Conservation (phyloP, 805 yeast genomes). For the Sungouiozyma ichnusensis region DNA sequence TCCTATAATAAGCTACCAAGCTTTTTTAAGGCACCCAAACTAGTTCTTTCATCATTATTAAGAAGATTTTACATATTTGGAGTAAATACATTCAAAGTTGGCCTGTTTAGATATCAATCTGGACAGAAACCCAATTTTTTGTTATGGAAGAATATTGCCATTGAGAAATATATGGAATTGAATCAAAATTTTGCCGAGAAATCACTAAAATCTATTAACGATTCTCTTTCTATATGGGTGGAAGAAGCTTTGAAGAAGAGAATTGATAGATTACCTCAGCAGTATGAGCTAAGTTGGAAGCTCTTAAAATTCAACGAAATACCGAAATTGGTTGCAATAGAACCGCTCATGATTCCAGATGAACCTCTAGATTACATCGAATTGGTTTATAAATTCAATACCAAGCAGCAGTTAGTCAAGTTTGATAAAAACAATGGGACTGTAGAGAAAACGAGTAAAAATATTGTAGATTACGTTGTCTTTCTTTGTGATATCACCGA, state of each 20-base stretch:
- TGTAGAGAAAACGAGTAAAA: constrained; percentile 39
- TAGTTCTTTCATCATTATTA: constrained; percentile 36
- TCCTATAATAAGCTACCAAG: constrained; percentile 37
- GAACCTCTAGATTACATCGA: constrained; percentile 46
- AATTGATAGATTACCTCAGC: constrained; percentile 44
- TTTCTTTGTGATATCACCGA: constrained; percentile 52
- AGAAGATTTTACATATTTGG: constrained; percentile 56
- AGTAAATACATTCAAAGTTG: constrained; percentile 58
- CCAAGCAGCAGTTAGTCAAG: constrained; percentile 47
- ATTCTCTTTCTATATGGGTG: constrained; percentile 49
- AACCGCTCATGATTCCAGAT: constrained; percentile 53
- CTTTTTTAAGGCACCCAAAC: constrained; percentile 32
- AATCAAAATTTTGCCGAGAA: constrained; percentile 69
- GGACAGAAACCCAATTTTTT: constrained; percentile 55
- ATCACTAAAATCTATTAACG: constrained; percentile 38
- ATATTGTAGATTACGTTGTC: constrained; percentile 50
- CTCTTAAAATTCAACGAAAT: constrained; percentile 54
- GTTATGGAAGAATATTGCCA: constrained; percentile 79
- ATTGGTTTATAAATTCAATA: constrained; percentile 51
- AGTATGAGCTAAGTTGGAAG: constrained; percentile 63
- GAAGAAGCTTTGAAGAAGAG: constrained; percentile 46
- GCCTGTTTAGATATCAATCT: constrained; percentile 58
- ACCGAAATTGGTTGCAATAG: constrained; percentile 66
- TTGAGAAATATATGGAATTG: constrained; percentile 65
- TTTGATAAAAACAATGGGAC: constrained; percentile 36